phyloP scores from a whole-genome alignment of 768 basidiomycete genomes.

The Lactarius deliciosus region DNA sequence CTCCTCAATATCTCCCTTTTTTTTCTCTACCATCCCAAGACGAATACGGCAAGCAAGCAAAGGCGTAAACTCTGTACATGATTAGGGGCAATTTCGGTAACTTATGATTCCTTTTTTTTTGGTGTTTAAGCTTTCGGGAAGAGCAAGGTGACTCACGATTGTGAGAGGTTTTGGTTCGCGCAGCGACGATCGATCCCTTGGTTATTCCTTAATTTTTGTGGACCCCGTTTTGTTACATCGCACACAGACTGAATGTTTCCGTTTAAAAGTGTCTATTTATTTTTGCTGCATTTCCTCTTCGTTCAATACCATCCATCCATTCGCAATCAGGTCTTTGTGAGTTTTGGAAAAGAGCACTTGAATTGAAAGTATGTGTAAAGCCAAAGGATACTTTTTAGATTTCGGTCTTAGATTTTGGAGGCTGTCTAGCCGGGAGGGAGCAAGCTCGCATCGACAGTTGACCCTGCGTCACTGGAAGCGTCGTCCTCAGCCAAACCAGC shows the following conservation, averaged over 20 bases:
- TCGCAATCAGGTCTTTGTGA: not conserved
- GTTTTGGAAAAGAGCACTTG: not conserved
- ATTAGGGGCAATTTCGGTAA: constrained; percentile 15
- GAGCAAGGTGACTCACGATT: not conserved
- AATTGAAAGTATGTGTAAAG: not conserved
- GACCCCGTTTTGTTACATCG: not conserved
- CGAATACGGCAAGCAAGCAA: constrained; percentile 5
- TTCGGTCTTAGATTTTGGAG: not conserved
- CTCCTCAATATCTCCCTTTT: not conserved
- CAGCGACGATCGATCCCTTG: not conserved
- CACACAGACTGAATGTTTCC: constrained; percentile 1
- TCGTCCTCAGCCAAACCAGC: constrained; percentile 55
- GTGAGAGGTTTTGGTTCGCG: not conserved
- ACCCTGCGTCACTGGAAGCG: constrained; percentile 49
- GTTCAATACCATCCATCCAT: constrained; percentile 15
- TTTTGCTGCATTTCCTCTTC: constrained; percentile 23
- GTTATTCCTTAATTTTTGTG: constrained; percentile 1
- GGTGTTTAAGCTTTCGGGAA: constrained; percentile 6
- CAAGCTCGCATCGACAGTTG: constrained; percentile 81
- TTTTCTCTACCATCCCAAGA: not conserved
- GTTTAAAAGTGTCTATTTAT: constrained; percentile 17
- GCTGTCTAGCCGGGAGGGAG: constrained; percentile 82
- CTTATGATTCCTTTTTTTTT: constrained; percentile 8
- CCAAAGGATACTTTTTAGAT: constrained; percentile 1
- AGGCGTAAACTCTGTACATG: constrained; percentile 12